Evolutionary conservation across 768 basidiomycete genomes (phyloP).

Genomic region (Imleria badia): DNA sequence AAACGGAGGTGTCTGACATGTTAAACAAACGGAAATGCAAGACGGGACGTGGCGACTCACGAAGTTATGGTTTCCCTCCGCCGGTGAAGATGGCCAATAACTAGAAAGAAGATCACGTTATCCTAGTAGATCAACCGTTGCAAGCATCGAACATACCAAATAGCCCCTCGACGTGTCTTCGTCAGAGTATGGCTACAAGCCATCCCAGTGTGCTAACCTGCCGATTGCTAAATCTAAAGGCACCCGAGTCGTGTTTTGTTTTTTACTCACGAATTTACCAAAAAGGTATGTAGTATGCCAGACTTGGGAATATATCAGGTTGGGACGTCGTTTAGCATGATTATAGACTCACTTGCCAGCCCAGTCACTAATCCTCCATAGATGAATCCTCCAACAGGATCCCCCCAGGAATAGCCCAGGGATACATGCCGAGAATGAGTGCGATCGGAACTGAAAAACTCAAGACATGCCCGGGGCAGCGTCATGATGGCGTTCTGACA

Average conservation of each 20-base stretch:
- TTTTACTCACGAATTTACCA: conserved; percentile 10
- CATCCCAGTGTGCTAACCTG: conserved; percentile 12
- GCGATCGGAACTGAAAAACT: conserved; percentile 10
- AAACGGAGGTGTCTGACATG: conserved; percentile 4
- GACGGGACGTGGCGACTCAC: background rate
- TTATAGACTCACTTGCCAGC: conserved; percentile 7
- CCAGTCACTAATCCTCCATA: conserved; percentile 9
- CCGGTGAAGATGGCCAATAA: conserved; percentile 12
- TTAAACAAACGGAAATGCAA: background rate
- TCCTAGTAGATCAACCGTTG: background rate
- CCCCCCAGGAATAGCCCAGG: conserved; percentile 9
- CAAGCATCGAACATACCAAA: background rate
- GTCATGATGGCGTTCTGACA: conserved; percentile 1
- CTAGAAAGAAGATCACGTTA: conserved; percentile 2
- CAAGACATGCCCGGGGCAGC: background rate
- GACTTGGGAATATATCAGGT: conserved; percentile 1
- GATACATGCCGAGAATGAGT: conserved; percentile 1
- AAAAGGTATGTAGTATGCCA: conserved; percentile 11
- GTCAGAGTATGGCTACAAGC: conserved; percentile 11
- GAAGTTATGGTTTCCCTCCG: conserved; percentile 14
- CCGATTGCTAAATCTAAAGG: background rate
- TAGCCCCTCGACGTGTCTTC: conserved; percentile 12
- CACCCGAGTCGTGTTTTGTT: background rate
- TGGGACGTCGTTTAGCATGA: background rate
- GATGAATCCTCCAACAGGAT: conserved; percentile 8